Conservation (phyloP, 345 rosid genomes). For the Sapria himalayana region DNA sequence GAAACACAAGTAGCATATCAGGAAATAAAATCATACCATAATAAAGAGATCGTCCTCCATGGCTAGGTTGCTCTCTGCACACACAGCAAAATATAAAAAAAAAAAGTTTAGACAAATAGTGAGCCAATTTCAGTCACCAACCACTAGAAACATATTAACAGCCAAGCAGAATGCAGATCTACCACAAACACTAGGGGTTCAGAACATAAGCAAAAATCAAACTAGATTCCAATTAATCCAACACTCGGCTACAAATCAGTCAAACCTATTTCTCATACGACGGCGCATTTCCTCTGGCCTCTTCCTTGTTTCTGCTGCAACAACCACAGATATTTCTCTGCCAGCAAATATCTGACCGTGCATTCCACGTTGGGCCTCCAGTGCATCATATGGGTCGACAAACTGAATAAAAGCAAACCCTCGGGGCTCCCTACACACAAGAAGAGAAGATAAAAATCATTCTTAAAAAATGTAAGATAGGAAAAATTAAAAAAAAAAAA, state of each 20-base stretch:
- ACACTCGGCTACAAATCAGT: no score
- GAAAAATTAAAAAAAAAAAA: no score
- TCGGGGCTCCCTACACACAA: constrained; percentile 52
- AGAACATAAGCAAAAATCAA: not conserved
- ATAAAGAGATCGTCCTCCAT: constrained; percentile 40
- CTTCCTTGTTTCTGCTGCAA: constrained; percentile 84
- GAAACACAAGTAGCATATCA: not conserved
- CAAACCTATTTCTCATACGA: constrained; percentile 49
- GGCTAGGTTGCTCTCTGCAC: constrained; percentile 44
- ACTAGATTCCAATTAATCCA: no score
- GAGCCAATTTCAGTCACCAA: no score
- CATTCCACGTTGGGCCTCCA: constrained; percentile 82
- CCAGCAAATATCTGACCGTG: constrained; percentile 69
- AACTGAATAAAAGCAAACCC: constrained; percentile 98
- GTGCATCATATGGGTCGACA: constrained; percentile 73
- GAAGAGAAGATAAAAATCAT: constrained; percentile 12
- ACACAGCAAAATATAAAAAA: constrained; percentile 9
- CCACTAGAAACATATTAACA: no score
- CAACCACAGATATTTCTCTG: constrained; percentile 71
- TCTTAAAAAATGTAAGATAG: constrained; percentile 4
- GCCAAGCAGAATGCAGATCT: no score
- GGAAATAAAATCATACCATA: constrained; percentile 30
- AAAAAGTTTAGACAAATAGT: constrained; percentile 2
- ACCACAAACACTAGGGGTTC: not conserved
- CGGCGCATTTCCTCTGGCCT: constrained; percentile 97